A percentile compares a stretch with the other conserved stretches of the same genome.
phyloP scores from a whole-genome alignment of 305 asterid species.

The Rubia balearica region DNA sequence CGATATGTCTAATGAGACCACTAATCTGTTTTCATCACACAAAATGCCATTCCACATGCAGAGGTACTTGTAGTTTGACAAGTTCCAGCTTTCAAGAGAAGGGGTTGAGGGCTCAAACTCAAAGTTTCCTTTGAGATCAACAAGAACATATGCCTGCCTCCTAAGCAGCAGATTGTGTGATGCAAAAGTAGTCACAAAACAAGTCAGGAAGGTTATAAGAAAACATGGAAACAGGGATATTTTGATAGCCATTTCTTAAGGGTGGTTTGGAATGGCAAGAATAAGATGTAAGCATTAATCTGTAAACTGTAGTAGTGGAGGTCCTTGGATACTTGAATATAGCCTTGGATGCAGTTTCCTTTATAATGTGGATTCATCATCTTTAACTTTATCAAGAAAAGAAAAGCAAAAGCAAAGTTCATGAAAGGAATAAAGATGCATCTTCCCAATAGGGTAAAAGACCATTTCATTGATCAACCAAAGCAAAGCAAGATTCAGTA shows the following conservation, averaged over 20 bases:
- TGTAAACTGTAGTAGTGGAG: conserved; percentile 5
- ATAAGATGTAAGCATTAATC: conserved; percentile 11
- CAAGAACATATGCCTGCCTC: conserved; percentile 30
- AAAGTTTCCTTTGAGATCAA: conserved; percentile 23
- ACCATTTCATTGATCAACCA: conserved; percentile 19
- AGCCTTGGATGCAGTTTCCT: conserved; percentile 11
- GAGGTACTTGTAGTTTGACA: conserved; percentile 30
- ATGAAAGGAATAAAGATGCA: conserved; percentile 24
- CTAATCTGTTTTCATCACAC: conserved; percentile 36
- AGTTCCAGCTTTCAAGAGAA: conserved; percentile 32
- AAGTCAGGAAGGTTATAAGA: conserved; percentile 16
- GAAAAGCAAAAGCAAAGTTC: conserved; percentile 36
- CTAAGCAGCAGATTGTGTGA: conserved; percentile 16
- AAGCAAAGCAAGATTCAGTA: conserved; percentile 2
- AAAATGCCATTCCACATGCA: conserved; percentile 49
- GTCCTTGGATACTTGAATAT: conserved; percentile 19
- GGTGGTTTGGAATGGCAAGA: not conserved
- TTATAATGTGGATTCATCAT: conserved; percentile 29
- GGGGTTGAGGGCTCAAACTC: conserved; percentile 20
- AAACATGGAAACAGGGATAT: conserved; percentile 14
- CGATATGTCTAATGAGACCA: conserved; percentile 41
- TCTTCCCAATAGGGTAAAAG: conserved; percentile 16
- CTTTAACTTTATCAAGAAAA: conserved; percentile 34
- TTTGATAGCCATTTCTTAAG: not conserved
- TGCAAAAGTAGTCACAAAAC: conserved; percentile 5